Percentiles rank a stretch among this genome's conserved stretches.
Conservation (phyloP, 768 basidiomycete genomes). For the Infundibulicybe gibba region DNA sequence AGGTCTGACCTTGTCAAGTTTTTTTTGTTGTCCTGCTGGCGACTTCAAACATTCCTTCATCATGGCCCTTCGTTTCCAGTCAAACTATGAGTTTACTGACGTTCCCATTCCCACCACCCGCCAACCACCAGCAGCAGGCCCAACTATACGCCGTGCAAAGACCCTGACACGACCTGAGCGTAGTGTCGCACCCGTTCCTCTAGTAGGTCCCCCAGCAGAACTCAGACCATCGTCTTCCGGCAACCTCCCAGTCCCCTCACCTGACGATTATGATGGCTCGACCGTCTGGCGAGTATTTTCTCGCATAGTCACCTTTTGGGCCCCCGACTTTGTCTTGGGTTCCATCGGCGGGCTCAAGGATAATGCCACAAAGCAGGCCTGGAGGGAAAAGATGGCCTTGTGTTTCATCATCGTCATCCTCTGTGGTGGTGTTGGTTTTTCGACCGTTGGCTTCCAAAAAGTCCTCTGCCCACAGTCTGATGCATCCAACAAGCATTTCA, state of each 20-base stretch:
- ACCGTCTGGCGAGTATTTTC: conserved; percentile 83
- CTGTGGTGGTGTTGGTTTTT: conserved; percentile 82
- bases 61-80: conserved; percentile 56
- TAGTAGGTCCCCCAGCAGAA: conserved; percentile 78
- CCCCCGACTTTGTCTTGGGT: conserved; percentile 71
- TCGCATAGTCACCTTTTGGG: conserved; percentile 85
- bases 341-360: conserved; percentile 81
- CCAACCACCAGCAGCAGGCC: conserved; percentile 46
- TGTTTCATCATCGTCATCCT: conserved; percentile 82
- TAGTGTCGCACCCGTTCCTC: conserved; percentile 87
- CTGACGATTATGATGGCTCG: conserved; percentile 38
- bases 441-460: conserved; percentile 91
- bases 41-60: conserved; percentile 17
- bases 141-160: conserved; percentile 83
- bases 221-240: conserved; percentile 32
- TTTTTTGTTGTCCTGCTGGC: conserved; percentile 7
- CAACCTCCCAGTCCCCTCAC: conserved; percentile 17
- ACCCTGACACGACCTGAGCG: conserved; percentile 96
- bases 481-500: conserved; percentile 39
- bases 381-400: conserved; percentile 95
- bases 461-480: conserved; percentile 77
- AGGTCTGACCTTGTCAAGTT: conserved; percentile 3
- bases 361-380: conserved; percentile 77
- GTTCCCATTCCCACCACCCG: conserved; percentile 68
- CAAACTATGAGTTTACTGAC: conserved; percentile 51